Evolutionary conservation across 139 green algal genomes (phyloP), one percentile per base, ranked within the genome.

Genomic region (Coelastrella sp.): DNA sequence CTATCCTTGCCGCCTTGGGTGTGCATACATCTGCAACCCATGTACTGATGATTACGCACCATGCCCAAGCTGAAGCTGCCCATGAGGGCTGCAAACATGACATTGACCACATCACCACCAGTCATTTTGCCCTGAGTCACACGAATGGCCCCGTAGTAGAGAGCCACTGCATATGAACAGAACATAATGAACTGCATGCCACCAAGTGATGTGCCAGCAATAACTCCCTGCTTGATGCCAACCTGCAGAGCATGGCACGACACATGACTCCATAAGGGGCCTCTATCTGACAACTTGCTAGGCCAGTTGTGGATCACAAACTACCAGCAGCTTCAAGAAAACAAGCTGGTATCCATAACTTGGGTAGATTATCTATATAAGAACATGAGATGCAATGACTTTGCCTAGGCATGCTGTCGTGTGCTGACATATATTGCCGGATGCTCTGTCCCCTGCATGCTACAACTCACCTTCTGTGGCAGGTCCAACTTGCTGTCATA

Each of bases 31-130:
- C n/a, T n/a, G n/a, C n/a, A n/a, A n/a, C n/a, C 13, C 13, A 57
- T 57, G 48, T 11, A 8, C 57, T 2, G 19, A 9, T 38, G 30
- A 27, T 23, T 48, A 50, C 82, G 76, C 73, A 93, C 90, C 88
- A 93, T 87, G 5, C 88, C 88, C 5, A 93, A 89, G 34, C 85
- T 90, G 86, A 94, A 93, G 34, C 91, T 91, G 17, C 93, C 96
- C 40, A 98, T 88, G 17, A 98, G 89, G 2, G 94, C 90, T 0
- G 93, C 82, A 71, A 98, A 91, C 19, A 98, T 88, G 15, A 96
- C 92, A 30, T 83, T 93, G 50, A 96, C 59, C n/a, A 96, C 92
- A 23, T 92, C 67, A 6, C 89, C 89, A 38, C 89, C 91, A 60
- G 78, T 69, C 62, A 69, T 69, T 23, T 69, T 69, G 62, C 62